Evolutionary conservation across 768 basidiomycete genomes (phyloP).

Genomic region (Galerina sulciceps): DNA sequence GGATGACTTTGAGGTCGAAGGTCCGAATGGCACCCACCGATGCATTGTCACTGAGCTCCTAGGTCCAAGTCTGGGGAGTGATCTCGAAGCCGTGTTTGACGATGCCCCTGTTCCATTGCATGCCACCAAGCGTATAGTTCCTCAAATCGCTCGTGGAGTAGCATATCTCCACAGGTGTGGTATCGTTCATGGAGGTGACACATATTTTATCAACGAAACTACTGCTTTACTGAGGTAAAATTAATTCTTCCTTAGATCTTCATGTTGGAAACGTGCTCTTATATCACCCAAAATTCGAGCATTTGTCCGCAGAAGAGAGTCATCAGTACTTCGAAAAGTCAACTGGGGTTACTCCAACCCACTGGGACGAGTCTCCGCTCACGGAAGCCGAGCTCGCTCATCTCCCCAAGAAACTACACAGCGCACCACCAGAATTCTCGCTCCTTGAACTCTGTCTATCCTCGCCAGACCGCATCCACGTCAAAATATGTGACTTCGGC

Average conservation of each 20-base stretch:
- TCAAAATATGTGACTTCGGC: not conserved
- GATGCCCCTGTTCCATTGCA: not conserved
- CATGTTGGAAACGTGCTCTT: not conserved
- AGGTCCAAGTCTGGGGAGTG: constrained; percentile 6
- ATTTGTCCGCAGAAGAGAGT: not conserved
- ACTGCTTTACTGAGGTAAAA: not conserved
- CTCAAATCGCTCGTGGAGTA: not conserved
- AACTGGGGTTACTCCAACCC: not conserved
- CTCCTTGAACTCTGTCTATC: not conserved
- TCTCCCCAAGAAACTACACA: not conserved
- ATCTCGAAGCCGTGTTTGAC: not conserved
- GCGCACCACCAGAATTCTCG: not conserved
- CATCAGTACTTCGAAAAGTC: not conserved
- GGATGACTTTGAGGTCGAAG: constrained; percentile 15
- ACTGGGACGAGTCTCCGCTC: not conserved
- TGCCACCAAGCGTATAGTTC: not conserved
- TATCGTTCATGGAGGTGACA: not conserved
- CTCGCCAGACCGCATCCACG: not conserved
- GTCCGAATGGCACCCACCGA: constrained; percentile 19
- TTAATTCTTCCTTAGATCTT: not conserved
- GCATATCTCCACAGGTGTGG: not conserved
- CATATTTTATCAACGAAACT: not conserved
- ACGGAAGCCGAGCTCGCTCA: not conserved
- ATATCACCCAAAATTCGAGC: not conserved
- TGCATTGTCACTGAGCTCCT: constrained; percentile 17